Conservation (phyloP, 345 rosid genomes). For the Ceriops zippeliana region DNA sequence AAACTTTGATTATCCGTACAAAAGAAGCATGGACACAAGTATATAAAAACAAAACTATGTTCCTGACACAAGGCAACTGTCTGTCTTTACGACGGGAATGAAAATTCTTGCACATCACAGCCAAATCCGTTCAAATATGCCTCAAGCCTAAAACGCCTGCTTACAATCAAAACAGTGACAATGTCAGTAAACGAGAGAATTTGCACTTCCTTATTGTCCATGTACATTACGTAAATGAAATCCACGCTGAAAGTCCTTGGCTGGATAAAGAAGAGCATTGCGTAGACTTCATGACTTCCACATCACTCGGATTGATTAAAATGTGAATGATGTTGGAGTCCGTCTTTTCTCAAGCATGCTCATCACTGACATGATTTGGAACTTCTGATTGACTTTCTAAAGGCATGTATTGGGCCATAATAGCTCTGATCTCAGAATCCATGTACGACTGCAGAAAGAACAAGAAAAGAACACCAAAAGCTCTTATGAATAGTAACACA, state of each 20-base stretch:
- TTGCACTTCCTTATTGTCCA: conserved; percentile 24
- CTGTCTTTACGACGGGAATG: neutral
- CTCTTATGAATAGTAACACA: neutral
- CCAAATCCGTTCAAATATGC: conserved; percentile 17
- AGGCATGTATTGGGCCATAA: conserved; percentile 99
- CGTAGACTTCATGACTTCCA: conserved; percentile 1
- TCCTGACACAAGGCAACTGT: neutral
- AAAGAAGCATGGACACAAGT: neutral
- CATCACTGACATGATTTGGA: conserved; percentile 56
- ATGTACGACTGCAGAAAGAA: conserved; percentile 67
- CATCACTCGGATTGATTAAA: conserved; percentile 4
- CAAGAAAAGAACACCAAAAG: neutral
- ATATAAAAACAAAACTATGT: neutral
- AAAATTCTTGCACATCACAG: conserved; percentile 12
- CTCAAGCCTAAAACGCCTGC: conserved; percentile 18
- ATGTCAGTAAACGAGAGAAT: conserved; percentile 13
- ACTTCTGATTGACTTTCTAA: conserved; percentile 78
- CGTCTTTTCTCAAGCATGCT: conserved; percentile 42
- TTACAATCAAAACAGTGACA: conserved; percentile 25
- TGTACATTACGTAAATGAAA: conserved; percentile 20
- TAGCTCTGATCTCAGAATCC: conserved; percentile 97
- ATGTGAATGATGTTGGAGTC: neutral
- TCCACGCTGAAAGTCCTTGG: conserved; percentile 15
- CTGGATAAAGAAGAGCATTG: conserved; percentile 3
- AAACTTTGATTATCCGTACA: neutral